These are phyloP conservation scores for Musa schizocarpa DNA, from an alignment of 176 grass and related monocot species.

Conservation along the genomic window DNA sequence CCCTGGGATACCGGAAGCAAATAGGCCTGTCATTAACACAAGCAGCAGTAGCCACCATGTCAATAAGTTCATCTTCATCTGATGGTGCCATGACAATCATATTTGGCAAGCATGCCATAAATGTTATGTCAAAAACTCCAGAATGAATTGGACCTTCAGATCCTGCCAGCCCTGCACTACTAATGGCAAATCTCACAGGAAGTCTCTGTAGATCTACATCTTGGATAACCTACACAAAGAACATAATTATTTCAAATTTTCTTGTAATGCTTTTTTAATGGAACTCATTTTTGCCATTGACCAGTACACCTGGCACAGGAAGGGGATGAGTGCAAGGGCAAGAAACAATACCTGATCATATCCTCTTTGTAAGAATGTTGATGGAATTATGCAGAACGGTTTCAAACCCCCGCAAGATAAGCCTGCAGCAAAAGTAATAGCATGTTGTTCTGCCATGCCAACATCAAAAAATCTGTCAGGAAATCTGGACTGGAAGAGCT, in stretches of 20 bases:
- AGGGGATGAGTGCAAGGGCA: neutral
- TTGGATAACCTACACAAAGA: constrained; percentile 39
- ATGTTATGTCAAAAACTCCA: constrained; percentile 64
- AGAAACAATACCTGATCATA: constrained; percentile 57
- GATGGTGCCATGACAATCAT: constrained; percentile 81
- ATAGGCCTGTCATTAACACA: constrained; percentile 42
- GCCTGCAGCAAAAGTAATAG: constrained; percentile 67
- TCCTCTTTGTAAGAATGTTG: constrained; percentile 66
- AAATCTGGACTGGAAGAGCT: constrained; percentile 53
- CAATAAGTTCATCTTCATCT: constrained; percentile 53
- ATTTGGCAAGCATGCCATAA: constrained; percentile 72
- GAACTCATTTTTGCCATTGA: neutral
- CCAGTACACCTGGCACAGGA: neutral
- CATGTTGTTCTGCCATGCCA: constrained; percentile 69
- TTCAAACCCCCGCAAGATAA: constrained; percentile 66
- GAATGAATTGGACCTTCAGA: constrained; percentile 46
- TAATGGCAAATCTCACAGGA: constrained; percentile 59
- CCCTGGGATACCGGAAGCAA: constrained; percentile 61
- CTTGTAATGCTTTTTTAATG: neutral
- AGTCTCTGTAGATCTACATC: constrained; percentile 69
- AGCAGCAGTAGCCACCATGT: constrained; percentile 62
- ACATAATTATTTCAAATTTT: constrained; percentile 2
- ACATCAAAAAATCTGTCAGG: constrained; percentile 72
- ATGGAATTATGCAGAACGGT: constrained; percentile 67
- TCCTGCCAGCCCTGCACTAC: constrained; percentile 56